A percentile compares a stretch with the other conserved stretches of the same genome.
Evolutionary conservation across 352 stramenopile species (phyloP).

Genomic region (Phytophthora capsici): DNA sequence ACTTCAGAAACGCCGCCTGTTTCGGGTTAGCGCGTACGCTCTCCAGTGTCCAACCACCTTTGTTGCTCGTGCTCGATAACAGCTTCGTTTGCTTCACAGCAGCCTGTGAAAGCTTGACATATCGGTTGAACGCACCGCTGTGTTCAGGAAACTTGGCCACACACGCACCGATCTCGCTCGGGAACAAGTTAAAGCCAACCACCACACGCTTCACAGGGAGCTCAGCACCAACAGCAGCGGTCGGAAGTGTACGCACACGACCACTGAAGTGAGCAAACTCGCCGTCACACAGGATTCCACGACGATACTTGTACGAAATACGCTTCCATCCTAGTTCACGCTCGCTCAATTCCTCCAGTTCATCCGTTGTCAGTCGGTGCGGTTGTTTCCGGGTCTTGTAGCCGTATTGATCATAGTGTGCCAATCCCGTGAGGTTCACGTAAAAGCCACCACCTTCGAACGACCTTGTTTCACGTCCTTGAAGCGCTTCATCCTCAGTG

Average conservation of each 20-base stretch:
- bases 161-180: constrained; percentile 66
- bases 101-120: constrained; percentile 76
- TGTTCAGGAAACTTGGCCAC: constrained; percentile 71
- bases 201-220: constrained; percentile 63
- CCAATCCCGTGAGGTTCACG: constrained; percentile 53
- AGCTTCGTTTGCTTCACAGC: constrained; percentile 53
- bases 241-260: constrained; percentile 50
- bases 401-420: constrained; percentile 66
- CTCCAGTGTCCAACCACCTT: constrained; percentile 53
- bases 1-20: constrained; percentile 72
- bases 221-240: background rate
- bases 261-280: constrained; percentile 76
- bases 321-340: constrained; percentile 50
- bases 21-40: constrained; percentile 64
- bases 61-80: constrained; percentile 23
- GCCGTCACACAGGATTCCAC: constrained; percentile 72
- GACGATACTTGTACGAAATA: constrained; percentile 60
- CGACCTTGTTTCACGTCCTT: constrained; percentile 13
- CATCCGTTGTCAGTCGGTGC: constrained; percentile 52
- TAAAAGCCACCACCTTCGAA: constrained; percentile 71
- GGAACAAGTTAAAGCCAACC: constrained; percentile 81
- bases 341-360: constrained; percentile 38
- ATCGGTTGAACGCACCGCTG: constrained; percentile 72
- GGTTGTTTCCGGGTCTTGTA: constrained; percentile 65
- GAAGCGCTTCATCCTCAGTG: background rate